These are phyloP conservation scores for Atkinsonella texensis DNA, from an alignment of 2,329 filamentous ascomycete genomes.

Conservation along the genomic window DNA sequence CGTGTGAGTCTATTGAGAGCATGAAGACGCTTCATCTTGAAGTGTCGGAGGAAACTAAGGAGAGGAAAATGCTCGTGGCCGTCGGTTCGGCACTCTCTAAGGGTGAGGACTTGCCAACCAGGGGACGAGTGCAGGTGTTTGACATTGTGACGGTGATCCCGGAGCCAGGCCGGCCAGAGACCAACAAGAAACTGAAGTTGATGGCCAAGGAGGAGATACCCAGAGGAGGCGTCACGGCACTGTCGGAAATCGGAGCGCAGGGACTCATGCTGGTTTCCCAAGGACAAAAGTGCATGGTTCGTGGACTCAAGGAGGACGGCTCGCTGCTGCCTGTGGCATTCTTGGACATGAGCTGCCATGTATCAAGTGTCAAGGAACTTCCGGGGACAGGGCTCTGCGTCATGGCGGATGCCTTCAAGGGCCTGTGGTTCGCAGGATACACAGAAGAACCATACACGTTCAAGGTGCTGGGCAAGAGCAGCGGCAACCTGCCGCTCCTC, in stretches of 20 bases:
- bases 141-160: constrained; percentile 88
- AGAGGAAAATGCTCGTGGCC: constrained; percentile 68
- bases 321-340: constrained; percentile 89
- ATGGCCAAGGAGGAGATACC: constrained; percentile 80
- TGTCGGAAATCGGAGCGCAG: constrained; percentile 76
- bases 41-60: constrained; percentile 80
- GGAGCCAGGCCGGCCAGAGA: constrained; percentile 74
- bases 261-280: constrained; percentile 84
- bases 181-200: constrained; percentile 72
- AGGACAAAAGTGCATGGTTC: constrained; percentile 94
- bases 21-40: constrained; percentile 78
- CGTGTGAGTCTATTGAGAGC: constrained; percentile 66
- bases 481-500: constrained; percentile 64
- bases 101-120: constrained; percentile 80
- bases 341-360: constrained; percentile 93
- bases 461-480: constrained; percentile 81
- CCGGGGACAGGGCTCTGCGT: constrained; percentile 74
- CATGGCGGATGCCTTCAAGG: constrained; percentile 83
- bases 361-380: constrained; percentile 73
- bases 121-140: constrained; percentile 79
- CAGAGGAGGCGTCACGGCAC: constrained; percentile 80
- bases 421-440: constrained; percentile 92
- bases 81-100: constrained; percentile 78
- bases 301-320: constrained; percentile 90
- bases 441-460: constrained; percentile 95